These are phyloP conservation scores for Kokia cookei DNA, from an alignment of 441 rosid species.

Conservation along the genomic window DNA sequence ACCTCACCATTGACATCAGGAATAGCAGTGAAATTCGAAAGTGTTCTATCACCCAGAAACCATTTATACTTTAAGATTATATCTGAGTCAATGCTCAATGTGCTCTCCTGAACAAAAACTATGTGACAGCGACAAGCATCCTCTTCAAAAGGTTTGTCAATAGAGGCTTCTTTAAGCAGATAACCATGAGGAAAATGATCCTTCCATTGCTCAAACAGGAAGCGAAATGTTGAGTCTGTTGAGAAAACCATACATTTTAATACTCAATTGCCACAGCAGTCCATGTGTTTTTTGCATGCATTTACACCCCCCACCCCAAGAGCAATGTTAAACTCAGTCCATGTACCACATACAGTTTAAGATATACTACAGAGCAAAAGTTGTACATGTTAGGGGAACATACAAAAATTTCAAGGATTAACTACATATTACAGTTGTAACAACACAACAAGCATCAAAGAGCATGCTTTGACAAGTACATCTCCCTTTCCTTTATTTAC, in stretches of 20 bases:
- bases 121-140: constrained; percentile 82
- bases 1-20: constrained; percentile 81
- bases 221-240: constrained; percentile 76
- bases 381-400: neutral
- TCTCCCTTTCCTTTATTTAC: neutral
- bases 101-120: constrained; percentile 58
- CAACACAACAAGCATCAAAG: neutral
- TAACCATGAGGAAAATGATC: constrained; percentile 66
- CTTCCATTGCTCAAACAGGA: constrained; percentile 86
- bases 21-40: constrained; percentile 71
- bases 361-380: neutral
- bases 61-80: constrained; percentile 75
- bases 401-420: neutral
- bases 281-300: neutral
- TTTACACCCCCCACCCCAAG: neutral
- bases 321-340: constrained; percentile 11
- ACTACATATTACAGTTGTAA: neutral
- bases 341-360: neutral
- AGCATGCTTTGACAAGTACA: neutral
- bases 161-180: constrained; percentile 69
- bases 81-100: constrained; percentile 40
- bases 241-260: constrained; percentile 19
- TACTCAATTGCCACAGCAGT: constrained; percentile 2
- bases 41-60: constrained; percentile 73
- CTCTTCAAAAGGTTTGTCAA: constrained; percentile 91